phyloP scores from a whole-genome alignment of 2,329 filamentous ascomycete genomes.

The Trichoderma koningiopsis region DNA sequence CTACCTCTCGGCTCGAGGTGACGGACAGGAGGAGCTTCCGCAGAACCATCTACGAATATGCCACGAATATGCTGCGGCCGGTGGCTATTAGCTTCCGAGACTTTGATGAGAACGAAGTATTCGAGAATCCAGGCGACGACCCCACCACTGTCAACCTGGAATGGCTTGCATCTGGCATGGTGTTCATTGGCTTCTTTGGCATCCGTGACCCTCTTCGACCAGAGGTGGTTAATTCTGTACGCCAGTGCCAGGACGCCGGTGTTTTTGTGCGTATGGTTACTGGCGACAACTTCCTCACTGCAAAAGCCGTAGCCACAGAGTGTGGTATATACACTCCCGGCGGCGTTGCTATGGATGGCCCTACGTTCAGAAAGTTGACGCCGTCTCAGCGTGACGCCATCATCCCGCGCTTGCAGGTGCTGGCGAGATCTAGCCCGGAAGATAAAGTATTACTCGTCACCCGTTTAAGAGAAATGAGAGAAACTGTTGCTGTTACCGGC shows the following conservation, averaged over 20 bases:
- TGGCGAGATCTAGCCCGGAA: constrained; percentile 69
- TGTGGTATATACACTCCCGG: constrained; percentile 57
- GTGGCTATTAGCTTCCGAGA: constrained; percentile 76
- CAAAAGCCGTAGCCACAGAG: constrained; percentile 47
- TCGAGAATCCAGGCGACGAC: constrained; percentile 50
- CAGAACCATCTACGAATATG: constrained; percentile 54
- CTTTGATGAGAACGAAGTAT: constrained; percentile 67
- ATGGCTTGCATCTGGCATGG: constrained; percentile 50
- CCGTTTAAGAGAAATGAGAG: constrained; percentile 64
- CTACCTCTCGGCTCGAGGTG: constrained; percentile 36
- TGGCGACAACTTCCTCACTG: constrained; percentile 49
- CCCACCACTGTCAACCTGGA: constrained; percentile 41
- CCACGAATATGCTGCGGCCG: constrained; percentile 70
- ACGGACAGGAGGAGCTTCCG: constrained; percentile 38
- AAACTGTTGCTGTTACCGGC: constrained; percentile 67
- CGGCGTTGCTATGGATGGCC: constrained; percentile 62
- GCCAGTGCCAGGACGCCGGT: constrained; percentile 63
- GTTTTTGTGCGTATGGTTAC: constrained; percentile 69
- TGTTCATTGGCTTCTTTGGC: constrained; percentile 56
- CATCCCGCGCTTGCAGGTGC: constrained; percentile 65
- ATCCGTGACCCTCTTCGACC: constrained; percentile 68
- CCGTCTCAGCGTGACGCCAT: constrained; percentile 53
- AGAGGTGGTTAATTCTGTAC: constrained; percentile 63
- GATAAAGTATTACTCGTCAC: constrained; percentile 69
- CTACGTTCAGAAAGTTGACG: constrained; percentile 57